These are phyloP conservation scores for Vaccinium darrowii DNA, from an alignment of 148 eudicot species.

Conservation along the genomic window DNA sequence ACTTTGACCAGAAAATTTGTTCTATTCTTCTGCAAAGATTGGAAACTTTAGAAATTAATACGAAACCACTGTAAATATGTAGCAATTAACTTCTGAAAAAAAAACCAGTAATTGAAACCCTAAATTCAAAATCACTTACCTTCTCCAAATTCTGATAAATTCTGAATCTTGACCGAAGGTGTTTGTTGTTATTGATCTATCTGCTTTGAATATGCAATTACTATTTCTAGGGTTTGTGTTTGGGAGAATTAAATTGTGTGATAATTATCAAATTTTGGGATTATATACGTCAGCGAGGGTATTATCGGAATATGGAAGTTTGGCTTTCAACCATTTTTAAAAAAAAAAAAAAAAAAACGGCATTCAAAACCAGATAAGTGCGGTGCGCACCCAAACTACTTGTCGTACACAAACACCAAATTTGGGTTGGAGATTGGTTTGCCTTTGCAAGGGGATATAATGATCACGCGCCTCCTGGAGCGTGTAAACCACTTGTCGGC, in stretches of 20 bases:
- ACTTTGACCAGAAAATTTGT: neutral
- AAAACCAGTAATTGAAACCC: neutral
- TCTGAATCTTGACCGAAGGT: neutral
- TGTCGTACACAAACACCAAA: neutral
- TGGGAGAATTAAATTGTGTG: slow-evolving; percentile 6
- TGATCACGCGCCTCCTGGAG: neutral
- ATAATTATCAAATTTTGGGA: neutral
- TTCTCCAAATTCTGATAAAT: neutral
- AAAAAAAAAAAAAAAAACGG: no score
- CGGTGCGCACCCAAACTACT: neutral
- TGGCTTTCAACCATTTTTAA: neutral
- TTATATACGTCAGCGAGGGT: slow-evolving; percentile 13
- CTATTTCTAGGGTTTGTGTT: slow-evolving; percentile 12
- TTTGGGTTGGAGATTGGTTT: neutral
- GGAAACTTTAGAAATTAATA: neutral
- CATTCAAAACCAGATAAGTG: no score
- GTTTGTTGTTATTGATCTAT: neutral
- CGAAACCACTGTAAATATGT: neutral
- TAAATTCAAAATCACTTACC: slow-evolving; percentile 8
- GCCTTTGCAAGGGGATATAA: neutral
- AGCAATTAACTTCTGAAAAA: slow-evolving; percentile 11
- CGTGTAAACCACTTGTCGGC: neutral
- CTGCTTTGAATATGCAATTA: neutral
- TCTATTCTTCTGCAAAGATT: neutral
- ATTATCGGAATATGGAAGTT: slow-evolving; percentile 11